These are phyloP conservation scores for Ogataea methanolica DNA, from an alignment of 805 yeast genomes.

Conservation along the genomic window DNA sequence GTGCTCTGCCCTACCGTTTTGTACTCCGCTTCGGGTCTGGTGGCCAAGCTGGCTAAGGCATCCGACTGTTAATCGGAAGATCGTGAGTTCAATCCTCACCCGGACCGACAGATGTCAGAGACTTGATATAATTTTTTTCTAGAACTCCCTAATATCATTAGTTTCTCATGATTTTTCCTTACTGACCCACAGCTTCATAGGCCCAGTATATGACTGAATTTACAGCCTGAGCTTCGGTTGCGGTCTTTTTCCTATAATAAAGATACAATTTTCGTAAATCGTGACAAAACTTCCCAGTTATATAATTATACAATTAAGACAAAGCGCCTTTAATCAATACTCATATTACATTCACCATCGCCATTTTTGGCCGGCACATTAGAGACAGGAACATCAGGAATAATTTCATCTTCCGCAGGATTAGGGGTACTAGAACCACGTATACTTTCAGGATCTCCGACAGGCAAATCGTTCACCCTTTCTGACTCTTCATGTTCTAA, in stretches of 20 bases:
- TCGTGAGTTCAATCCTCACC: constrained; percentile 26
- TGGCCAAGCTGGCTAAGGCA: constrained; percentile 26
- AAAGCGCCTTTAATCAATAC: constrained; percentile 4
- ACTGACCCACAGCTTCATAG: too few relatives aligned
- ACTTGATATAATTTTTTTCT: constrained; percentile 1
- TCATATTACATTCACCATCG: constrained; percentile 6
- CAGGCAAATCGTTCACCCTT: not conserved
- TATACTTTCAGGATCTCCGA: not conserved
- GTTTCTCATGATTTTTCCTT: too few relatives aligned
- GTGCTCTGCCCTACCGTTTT: too few relatives aligned
- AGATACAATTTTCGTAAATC: too few relatives aligned
- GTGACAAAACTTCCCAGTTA: too few relatives aligned
- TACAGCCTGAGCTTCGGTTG: too few relatives aligned
- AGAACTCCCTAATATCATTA: not conserved
- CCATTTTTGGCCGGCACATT: not conserved
- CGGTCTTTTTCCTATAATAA: too few relatives aligned
- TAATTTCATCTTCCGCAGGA: too few relatives aligned
- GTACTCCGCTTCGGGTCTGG: not conserved
- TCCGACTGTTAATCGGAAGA: constrained; percentile 25
- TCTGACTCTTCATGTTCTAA: not conserved
- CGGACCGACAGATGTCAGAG: constrained; percentile 9
- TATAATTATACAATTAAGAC: not conserved
- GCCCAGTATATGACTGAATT: too few relatives aligned
- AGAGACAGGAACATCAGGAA: not conserved
- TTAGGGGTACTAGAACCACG: not conserved